Conservation (phyloP, 2,329 filamentous ascomycete genomes). For the Diaporthe australafricana region DNA sequence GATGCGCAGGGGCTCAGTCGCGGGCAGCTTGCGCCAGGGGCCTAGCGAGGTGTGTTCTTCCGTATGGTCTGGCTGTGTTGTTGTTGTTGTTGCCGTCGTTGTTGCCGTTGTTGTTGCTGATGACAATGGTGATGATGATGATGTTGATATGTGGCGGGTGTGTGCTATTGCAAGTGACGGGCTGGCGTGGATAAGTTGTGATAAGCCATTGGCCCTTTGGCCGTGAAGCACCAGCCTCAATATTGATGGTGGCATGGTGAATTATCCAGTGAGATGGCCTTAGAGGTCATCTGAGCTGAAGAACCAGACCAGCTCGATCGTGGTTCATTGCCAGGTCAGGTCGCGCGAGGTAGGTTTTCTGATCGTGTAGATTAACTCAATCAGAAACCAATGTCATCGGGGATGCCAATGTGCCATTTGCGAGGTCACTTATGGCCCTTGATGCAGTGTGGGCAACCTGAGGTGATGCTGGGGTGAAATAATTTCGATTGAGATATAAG, state of each 20-base stretch:
- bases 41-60: neutral
- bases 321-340: constrained; percentile 3
- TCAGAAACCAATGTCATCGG: neutral
- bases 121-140: neutral
- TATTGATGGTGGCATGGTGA: constrained; percentile 21
- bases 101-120: neutral
- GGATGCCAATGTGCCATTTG: neutral
- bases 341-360: neutral
- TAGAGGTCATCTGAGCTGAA: constrained; percentile 1
- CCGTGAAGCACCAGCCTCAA: neutral
- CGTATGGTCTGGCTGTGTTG: neutral
- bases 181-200: no score
- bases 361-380: neutral
- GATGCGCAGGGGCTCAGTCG: constrained; percentile 77
- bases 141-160: neutral
- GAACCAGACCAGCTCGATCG: neutral
- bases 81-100: neutral
- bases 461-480: neutral
- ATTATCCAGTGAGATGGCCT: constrained; percentile 7
- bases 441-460: neutral
- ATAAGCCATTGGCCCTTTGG: neutral
- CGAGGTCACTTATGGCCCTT: neutral
- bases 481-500: neutral
- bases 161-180: neutral
- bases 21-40: constrained; percentile 1